Percentiles rank a stretch among this genome's conserved stretches.
Conservation (phyloP, 192 early-diverging fungal species). For the Coemansia sp. region DNA sequence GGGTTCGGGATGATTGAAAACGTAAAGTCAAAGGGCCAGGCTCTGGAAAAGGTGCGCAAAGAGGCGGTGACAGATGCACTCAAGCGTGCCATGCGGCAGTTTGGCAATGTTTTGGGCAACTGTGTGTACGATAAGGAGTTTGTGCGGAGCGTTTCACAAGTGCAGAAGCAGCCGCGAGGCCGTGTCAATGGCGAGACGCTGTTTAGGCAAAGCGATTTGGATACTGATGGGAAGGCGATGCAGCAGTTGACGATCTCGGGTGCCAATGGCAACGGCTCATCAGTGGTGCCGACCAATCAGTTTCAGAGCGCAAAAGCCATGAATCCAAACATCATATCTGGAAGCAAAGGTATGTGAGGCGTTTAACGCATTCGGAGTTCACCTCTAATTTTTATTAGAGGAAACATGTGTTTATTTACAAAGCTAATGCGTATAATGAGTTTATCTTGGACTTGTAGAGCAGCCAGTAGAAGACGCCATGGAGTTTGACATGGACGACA, state of each 20-base stretch:
- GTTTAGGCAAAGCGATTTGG: slow-evolving; percentile 37
- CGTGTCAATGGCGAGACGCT: slow-evolving; percentile 26
- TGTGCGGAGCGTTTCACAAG: slow-evolving; percentile 37
- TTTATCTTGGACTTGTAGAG: not conserved
- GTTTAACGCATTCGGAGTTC: not conserved
- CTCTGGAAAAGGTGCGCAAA: slow-evolving; percentile 90
- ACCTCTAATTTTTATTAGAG: too few species aligned
- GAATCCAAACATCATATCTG: not conserved
- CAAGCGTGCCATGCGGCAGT: slow-evolving; percentile 82
- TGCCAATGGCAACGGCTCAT: not conserved
- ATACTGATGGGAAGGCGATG: not conserved
- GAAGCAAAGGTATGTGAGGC: slow-evolving; percentile 8
- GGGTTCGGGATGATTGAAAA: slow-evolving; percentile 86
- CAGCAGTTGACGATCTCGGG: not conserved
- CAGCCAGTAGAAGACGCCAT: slow-evolving; percentile 9
- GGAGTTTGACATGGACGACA: slow-evolving; percentile 45
- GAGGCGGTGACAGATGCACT: slow-evolving; percentile 87
- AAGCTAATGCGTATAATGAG: not conserved
- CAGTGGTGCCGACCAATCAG: not conserved
- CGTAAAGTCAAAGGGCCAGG: slow-evolving; percentile 68
- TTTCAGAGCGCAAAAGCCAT: slow-evolving; percentile 3
- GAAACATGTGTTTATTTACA: not conserved
- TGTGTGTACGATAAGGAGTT: slow-evolving; percentile 85
- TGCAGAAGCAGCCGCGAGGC: slow-evolving; percentile 40
- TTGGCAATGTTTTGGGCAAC: slow-evolving; percentile 85